phyloP scores from a whole-genome alignment of 73 alveolate genomes.

The Symbiodinium pilosum region DNA sequence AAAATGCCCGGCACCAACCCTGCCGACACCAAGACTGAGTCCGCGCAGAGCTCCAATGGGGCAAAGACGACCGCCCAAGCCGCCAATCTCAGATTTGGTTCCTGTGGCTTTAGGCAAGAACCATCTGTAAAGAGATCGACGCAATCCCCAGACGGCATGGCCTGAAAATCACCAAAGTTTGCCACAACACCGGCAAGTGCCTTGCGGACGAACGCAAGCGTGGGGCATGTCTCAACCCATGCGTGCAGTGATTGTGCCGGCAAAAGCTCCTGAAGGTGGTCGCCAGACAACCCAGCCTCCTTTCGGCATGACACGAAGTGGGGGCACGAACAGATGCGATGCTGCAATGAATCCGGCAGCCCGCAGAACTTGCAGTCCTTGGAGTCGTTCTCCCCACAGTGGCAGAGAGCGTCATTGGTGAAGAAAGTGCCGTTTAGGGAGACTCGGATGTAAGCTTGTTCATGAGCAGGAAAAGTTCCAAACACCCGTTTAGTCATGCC shows the following conservation, averaged over 20 bases:
- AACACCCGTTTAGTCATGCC: not conserved
- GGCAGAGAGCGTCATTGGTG: not conserved
- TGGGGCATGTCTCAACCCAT: not conserved
- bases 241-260: not conserved
- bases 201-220: not conserved
- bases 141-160: not conserved
- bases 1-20: not conserved
- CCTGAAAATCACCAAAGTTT: not conserved
- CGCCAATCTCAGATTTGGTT: not conserved
- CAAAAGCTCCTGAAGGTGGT: not conserved
- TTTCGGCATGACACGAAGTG: not conserved
- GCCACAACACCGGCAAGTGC: not conserved
- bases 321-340: not conserved
- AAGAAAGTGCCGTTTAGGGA: not conserved
- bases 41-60: not conserved
- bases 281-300: not conserved
- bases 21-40: not conserved
- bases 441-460: not conserved
- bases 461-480: not conserved
- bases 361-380: not conserved
- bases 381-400: not conserved
- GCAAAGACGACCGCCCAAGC: not conserved
- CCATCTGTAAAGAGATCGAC: not conserved
- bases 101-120: not conserved
- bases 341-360: not conserved